Conservation (phyloP, 805 yeast species). For the Saccharomycopsis sp. region DNA sequence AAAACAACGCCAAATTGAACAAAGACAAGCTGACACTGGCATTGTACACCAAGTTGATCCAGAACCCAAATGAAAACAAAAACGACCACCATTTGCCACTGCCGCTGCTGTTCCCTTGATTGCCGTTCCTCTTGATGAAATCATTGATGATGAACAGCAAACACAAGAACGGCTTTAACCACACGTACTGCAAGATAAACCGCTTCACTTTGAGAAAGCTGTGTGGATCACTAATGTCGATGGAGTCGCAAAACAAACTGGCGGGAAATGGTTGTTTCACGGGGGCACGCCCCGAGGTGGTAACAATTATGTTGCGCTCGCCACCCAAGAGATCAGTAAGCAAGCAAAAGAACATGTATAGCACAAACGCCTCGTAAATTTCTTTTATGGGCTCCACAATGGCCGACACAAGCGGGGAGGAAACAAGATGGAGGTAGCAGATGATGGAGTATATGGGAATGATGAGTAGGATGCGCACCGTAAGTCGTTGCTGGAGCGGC, state of each 20-base stretch:
- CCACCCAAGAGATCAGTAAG: constrained; percentile 85
- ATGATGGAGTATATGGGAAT: constrained; percentile 74
- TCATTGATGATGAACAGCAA: constrained; percentile 41
- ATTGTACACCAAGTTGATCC: constrained; percentile 68
- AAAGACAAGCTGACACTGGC: constrained; percentile 71
- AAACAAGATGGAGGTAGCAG: constrained; percentile 49
- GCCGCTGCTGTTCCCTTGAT: constrained; percentile 22
- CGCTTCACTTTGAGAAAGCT: constrained; percentile 70
- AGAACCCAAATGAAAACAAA: constrained; percentile 41
- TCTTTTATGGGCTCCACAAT: constrained; percentile 72
- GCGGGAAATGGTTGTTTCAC: constrained; percentile 52
- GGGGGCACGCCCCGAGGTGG: constrained; percentile 64
- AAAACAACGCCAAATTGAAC: constrained; percentile 79
- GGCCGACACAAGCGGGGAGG: constrained; percentile 33
- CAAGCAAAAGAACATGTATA: constrained; percentile 83
- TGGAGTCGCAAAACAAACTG: constrained; percentile 39
- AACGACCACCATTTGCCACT: too few species aligned
- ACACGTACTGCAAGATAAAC: constrained; percentile 86
- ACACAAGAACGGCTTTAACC: constrained; percentile 85
- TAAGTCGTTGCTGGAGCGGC: constrained; percentile 79
- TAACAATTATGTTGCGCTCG: constrained; percentile 72
- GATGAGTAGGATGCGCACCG: constrained; percentile 71
- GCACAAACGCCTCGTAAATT: constrained; percentile 91
- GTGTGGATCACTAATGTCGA: constrained; percentile 82
- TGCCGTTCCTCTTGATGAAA: constrained; percentile 37